Evolutionary conservation across 2,329 filamentous ascomycete genomes (phyloP), one percentile per base, ranked within the genome.

Genomic region (Penicillium sp.): DNA sequence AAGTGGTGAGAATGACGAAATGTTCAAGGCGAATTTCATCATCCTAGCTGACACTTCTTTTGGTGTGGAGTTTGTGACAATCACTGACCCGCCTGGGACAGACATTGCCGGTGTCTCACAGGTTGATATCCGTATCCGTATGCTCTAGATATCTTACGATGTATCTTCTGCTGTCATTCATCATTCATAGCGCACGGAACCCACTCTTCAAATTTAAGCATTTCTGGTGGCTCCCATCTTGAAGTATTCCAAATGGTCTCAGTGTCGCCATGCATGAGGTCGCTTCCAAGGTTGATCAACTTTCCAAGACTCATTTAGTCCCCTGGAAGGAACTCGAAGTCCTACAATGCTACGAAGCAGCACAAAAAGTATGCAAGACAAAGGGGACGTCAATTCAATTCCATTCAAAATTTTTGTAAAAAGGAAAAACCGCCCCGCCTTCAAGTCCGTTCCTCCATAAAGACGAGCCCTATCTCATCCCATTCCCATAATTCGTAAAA

Each of bases 371-470:
- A 52, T 63, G 43, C 49, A 60, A 56, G 54, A 58, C 59, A 63
- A 64, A 64, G 55, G 62, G 58, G 42, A 62, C 58, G 55, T 64
- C 64, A 66, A 65, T 67, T 67, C 60, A 52, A 67, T 65, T 65
- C 65, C 59, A 63, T 67, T 55, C 50, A 53, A 63, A 49, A 66
- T 65, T 66, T 64, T 67, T 67, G 58, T 58, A 66, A 60, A 57
- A 58, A 46, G 56, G 55, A 62, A 42, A 61, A 61, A 56, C 61
- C 58, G 60, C 61, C 54, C 54, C 56, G 54, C 56, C 55, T 26
- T 48, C 50, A 54, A 54, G 35, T 49, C 45, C 22, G 22, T 22
- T 33, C 27, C 21, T 35, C 44, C 49, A 43, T 21, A 37, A 47
- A 31, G 47, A 55, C 53, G 47, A 50, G 46, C 21, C 24, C 46